Evolutionary conservation across 768 basidiomycete species (phyloP).

Genomic region (Lactarius deliciosus): DNA sequence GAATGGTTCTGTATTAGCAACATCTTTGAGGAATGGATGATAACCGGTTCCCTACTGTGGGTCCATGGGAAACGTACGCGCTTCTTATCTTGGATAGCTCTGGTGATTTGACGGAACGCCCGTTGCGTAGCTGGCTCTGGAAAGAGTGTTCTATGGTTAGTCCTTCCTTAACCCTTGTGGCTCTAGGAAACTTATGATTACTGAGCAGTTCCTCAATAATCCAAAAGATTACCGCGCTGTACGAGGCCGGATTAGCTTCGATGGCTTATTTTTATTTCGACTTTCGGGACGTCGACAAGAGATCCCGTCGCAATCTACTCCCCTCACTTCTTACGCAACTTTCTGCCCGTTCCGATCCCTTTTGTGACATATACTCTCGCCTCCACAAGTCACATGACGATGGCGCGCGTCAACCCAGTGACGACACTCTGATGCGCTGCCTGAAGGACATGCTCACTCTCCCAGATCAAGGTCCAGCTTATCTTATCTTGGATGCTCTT

Average conservation of each 20-base stretch:
- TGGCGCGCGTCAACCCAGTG: neutral
- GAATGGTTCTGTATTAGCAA: neutral
- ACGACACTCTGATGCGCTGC: neutral
- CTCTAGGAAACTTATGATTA: neutral
- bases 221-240: neutral
- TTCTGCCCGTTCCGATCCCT: neutral
- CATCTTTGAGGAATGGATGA: neutral
- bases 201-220: neutral
- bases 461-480: neutral
- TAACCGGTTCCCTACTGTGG: neutral
- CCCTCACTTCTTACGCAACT: neutral
- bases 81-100: neutral
- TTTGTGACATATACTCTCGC: no score
- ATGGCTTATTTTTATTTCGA: constrained; percentile 1
- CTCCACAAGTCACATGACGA: no score
- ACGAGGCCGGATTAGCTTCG: neutral
- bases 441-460: neutral
- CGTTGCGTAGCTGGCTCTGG: neutral
- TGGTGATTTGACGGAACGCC: neutral
- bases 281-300: neutral
- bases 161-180: neutral
- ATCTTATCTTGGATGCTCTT: neutral
- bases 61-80: neutral
- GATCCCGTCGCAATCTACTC: neutral
- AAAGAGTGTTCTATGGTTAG: neutral